phyloP scores from a whole-genome alignment of 2,329 filamentous ascomycete genomes.

The Hyphodiscus sp. region DNA sequence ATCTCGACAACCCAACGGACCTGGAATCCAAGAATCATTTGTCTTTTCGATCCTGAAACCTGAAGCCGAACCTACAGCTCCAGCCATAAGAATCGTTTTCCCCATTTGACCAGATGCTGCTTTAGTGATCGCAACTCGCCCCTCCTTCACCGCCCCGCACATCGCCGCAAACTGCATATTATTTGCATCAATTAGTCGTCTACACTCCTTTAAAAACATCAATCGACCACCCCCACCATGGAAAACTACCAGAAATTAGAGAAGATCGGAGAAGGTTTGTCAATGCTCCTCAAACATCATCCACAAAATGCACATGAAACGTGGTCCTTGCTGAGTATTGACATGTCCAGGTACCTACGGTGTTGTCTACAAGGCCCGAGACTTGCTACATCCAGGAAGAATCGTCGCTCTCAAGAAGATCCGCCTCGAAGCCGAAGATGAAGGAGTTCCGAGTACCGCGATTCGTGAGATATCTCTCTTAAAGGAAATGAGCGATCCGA shows the following conservation, averaged over 20 bases:
- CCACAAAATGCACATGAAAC: not conserved
- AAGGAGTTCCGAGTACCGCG: constrained; percentile 85
- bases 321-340: constrained; percentile 14
- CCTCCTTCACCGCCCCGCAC: constrained; percentile 29
- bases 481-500: constrained; percentile 90
- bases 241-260: constrained; percentile 96
- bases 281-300: constrained; percentile 7
- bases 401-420: constrained; percentile 96
- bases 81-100: constrained; percentile 5
- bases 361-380: constrained; percentile 90
- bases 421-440: constrained; percentile 88
- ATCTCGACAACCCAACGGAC: constrained; percentile 6
- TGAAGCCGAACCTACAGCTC: not conserved
- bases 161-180: constrained; percentile 20
- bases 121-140: constrained; percentile 19
- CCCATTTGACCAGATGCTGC: constrained; percentile 15
- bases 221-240: constrained; percentile 46
- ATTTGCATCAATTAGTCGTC: constrained; percentile 23
- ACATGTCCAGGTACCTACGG: constrained; percentile 71
- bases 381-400: constrained; percentile 72
- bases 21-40: constrained; percentile 10
- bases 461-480: constrained; percentile 92
- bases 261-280: constrained; percentile 88
- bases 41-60: constrained; percentile 10
- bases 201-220: constrained; percentile 23